These are phyloP conservation scores for Russula emetica DNA, from an alignment of 768 basidiomycete genomes.

Conservation along the genomic window DNA sequence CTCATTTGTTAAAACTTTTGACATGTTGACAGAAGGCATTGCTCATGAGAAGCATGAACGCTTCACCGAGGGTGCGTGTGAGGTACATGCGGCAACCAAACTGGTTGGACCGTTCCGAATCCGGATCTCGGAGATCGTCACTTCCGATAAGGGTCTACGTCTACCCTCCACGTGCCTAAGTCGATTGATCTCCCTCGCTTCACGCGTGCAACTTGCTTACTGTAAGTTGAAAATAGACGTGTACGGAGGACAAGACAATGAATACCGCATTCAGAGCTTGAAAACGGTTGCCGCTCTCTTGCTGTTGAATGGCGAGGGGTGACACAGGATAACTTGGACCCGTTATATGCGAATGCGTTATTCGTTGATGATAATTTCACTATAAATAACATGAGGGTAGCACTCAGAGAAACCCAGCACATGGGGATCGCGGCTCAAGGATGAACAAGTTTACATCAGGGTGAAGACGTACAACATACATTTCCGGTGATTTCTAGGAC, in stretches of 20 bases:
- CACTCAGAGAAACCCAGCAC: too few relatives aligned
- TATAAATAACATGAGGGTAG: too few relatives aligned
- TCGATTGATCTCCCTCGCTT: not conserved
- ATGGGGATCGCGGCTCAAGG: not conserved
- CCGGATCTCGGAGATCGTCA: not conserved
- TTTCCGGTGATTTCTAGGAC: not conserved
- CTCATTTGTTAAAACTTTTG: not conserved
- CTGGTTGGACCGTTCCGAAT: not conserved
- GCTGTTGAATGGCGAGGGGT: too few relatives aligned
- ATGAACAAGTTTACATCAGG: not conserved
- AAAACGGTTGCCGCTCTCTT: too few relatives aligned
- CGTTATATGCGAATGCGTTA: too few relatives aligned
- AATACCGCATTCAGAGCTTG: too few relatives aligned
- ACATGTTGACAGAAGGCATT: not conserved
- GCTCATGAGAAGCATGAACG: not conserved
- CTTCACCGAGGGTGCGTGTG: not conserved
- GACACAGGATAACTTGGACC: too few relatives aligned
- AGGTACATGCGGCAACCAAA: not conserved
- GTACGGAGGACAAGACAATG: too few relatives aligned
- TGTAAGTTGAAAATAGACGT: too few relatives aligned
- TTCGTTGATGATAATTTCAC: too few relatives aligned
- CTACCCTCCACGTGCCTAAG: not conserved
- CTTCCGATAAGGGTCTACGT: too few relatives aligned
- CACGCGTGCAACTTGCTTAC: not conserved
- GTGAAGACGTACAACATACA: not conserved